These are phyloP conservation scores for Neonectria ditissima DNA, from an alignment of 2,329 filamentous ascomycete genomes.

Conservation along the genomic window DNA sequence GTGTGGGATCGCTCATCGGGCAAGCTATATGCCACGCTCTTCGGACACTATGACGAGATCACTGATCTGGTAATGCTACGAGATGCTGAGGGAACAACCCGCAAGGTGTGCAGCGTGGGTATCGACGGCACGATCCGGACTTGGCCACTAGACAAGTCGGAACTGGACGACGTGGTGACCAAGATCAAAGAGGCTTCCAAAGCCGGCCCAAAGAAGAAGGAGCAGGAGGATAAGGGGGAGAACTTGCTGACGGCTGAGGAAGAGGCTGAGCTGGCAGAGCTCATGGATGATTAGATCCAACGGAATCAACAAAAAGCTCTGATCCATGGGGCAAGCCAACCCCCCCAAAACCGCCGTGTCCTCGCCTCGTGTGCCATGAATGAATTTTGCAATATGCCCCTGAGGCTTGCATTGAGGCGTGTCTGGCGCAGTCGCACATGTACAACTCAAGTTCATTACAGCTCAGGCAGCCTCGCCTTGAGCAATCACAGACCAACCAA, in stretches of 20 bases:
- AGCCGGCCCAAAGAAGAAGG: conserved; percentile 60
- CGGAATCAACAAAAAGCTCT: not conserved
- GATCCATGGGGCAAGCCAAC: not conserved
- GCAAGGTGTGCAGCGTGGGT: conserved; percentile 79
- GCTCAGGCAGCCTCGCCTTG: conserved; percentile 19
- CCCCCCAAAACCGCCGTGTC: not conserved
- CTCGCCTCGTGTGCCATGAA: conserved; percentile 3
- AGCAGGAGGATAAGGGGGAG: conserved; percentile 57
- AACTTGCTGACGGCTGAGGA: conserved; percentile 85
- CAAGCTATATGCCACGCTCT: conserved; percentile 77
- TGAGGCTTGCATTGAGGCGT: conserved; percentile 10
- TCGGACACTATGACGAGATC: conserved; percentile 93
- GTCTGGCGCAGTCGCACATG: conserved; percentile 5
- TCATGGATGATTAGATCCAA: conserved; percentile 77
- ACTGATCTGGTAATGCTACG: conserved; percentile 78
- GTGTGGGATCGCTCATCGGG: conserved; percentile 85
- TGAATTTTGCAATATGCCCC: conserved; percentile 10
- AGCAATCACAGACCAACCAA: conserved; percentile 14
- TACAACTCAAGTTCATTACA: conserved; percentile 35
- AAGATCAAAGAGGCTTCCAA: conserved; percentile 60
- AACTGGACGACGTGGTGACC: conserved; percentile 62
- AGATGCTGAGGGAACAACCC: conserved; percentile 49
- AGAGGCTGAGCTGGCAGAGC: conserved; percentile 88
- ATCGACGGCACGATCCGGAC: conserved; percentile 90
- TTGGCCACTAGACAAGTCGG: conserved; percentile 79